phyloP scores from a whole-genome alignment of 225 moss, liverwort and hornwort species.

The Climacium dendroides region DNA sequence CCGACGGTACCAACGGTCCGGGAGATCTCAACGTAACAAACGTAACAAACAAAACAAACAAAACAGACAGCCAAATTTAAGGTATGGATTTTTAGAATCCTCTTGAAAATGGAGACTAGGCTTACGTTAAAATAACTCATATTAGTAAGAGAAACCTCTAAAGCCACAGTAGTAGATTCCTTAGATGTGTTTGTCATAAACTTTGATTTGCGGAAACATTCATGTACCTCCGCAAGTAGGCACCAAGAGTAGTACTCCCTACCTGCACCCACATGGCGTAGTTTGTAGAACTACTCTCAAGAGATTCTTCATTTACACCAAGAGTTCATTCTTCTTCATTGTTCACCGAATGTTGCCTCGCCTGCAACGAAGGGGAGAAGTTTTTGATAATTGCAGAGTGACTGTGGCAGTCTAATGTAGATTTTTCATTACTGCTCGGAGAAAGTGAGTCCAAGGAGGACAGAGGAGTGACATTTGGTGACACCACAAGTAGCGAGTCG shows the following conservation, averaged over 20 bases:
- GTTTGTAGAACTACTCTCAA: background rate
- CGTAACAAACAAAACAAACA: no score
- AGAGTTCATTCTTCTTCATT: background rate
- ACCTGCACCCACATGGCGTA: background rate
- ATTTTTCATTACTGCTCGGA: slow-evolving; percentile 79
- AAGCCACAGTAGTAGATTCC: background rate
- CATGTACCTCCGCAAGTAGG: background rate
- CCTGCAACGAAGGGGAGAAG: background rate
- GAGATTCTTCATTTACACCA: background rate
- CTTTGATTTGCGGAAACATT: background rate
- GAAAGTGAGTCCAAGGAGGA: slow-evolving; percentile 77
- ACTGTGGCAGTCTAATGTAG: slow-evolving; percentile 60
- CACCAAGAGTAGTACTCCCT: no score
- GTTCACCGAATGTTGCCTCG: background rate
- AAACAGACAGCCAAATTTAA: no score
- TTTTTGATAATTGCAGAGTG: background rate
- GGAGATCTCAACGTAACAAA: no score
- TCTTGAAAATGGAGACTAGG: background rate
- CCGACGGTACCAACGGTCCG: no score
- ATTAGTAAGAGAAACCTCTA: background rate
- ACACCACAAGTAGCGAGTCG: slow-evolving; percentile 63
- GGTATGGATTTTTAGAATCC: background rate
- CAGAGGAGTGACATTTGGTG: slow-evolving; percentile 35
- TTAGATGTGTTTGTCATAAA: background rate
- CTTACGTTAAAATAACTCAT: background rate